phyloP scores from a whole-genome alignment of 306 rosid species.

The Pterocarpus santalinus region DNA sequence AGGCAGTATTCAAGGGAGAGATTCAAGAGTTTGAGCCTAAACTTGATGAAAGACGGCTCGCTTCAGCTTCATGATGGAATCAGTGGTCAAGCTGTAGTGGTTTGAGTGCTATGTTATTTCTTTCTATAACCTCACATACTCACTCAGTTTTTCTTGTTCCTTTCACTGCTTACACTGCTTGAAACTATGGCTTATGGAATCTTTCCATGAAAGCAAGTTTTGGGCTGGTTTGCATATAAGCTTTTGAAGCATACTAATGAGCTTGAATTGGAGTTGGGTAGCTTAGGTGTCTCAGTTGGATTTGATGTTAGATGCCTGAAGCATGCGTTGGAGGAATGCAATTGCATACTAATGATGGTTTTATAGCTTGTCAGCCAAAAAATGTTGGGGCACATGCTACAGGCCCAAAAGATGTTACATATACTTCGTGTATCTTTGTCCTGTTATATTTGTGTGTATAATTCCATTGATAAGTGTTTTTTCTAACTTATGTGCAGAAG shows the following conservation, averaged over 20 bases:
- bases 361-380: slow-evolving; percentile 39
- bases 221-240: slow-evolving; percentile 32
- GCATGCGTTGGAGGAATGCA: slow-evolving; percentile 46
- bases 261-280: slow-evolving; percentile 36
- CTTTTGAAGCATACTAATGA: slow-evolving; percentile 35
- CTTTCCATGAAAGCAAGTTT: slow-evolving; percentile 44
- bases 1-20: slow-evolving; percentile 96
- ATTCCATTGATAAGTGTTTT: slow-evolving; percentile 50
- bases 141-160: slow-evolving; percentile 38
- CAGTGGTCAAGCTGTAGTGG: slow-evolving; percentile 78
- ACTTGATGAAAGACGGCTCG: slow-evolving; percentile 93
- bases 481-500: slow-evolving; percentile 48
- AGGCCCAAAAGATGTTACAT: slow-evolving; percentile 45
- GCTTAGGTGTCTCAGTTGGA: slow-evolving; percentile 39
- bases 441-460: slow-evolving; percentile 52
- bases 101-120: slow-evolving; percentile 56
- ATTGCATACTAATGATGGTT: slow-evolving; percentile 46
- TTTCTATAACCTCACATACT: slow-evolving; percentile 37
- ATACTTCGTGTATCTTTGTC: slow-evolving; percentile 63
- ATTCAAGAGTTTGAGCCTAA: slow-evolving; percentile 91
- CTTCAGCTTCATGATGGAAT: slow-evolving; percentile 86
- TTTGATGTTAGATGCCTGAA: slow-evolving; percentile 34
- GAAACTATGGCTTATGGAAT: slow-evolving; percentile 45
- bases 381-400: slow-evolving; percentile 24
- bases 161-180: slow-evolving; percentile 45